phyloP scores from a whole-genome alignment of 179 eudicot genomes.

The Patellifolia procumbens region DNA sequence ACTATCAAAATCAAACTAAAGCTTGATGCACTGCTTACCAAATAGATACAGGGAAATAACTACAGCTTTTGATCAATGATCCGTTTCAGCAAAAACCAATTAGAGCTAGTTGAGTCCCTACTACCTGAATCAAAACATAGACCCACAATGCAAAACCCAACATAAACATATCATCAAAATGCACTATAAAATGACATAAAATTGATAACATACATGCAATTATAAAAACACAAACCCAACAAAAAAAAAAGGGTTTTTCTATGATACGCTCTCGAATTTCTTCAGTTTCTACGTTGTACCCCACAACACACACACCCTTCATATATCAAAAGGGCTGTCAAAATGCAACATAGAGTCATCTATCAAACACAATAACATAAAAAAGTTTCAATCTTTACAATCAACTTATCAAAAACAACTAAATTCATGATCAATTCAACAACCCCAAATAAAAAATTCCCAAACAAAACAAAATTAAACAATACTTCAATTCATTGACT shows the following conservation, averaged over 20 bases:
- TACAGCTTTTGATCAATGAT: background rate
- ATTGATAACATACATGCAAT: background rate
- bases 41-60: slow-evolving; percentile 7
- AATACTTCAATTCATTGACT: background rate
- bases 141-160: slow-evolving; percentile 9
- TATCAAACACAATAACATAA: background rate
- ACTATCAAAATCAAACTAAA: too few relatives aligned
- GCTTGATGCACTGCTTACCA: background rate
- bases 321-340: background rate
- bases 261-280: too few relatives aligned
- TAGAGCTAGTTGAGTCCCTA: slow-evolving; percentile 3
- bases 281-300: too few relatives aligned
- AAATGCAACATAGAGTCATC: slow-evolving; percentile 9
- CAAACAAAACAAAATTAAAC: slow-evolving; percentile 5
- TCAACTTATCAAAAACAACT: background rate
- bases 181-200: slow-evolving; percentile 5
- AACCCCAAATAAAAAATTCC: background rate
- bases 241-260: background rate
- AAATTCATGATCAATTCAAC: slow-evolving; percentile 10
- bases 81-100: background rate
- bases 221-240: background rate
- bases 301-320: too few relatives aligned
- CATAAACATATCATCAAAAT: slow-evolving; percentile 1
- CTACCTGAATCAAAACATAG: slow-evolving; percentile 4
- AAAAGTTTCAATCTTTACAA: slow-evolving; percentile 18